Conservation (phyloP, 768 basidiomycete genomes). For the Naganishia randhawae region DNA sequence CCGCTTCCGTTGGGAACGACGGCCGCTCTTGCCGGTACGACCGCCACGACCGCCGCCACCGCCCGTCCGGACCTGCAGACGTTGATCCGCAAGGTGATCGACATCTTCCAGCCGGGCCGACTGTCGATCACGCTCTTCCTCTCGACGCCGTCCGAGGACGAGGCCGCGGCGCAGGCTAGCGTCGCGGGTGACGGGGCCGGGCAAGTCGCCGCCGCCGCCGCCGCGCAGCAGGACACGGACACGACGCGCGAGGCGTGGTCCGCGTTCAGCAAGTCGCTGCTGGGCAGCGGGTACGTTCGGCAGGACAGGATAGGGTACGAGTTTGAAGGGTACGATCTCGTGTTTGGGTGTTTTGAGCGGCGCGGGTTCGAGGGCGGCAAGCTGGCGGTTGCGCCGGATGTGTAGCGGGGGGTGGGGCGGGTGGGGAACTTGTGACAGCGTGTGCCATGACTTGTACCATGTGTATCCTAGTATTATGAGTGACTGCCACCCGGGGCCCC, state of each 20-base stretch:
- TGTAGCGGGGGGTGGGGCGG: not conserved
- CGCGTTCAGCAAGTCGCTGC: conserved; percentile 51
- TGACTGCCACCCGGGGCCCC: no score
- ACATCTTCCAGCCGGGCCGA: conserved; percentile 84
- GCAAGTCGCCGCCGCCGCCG: conserved; percentile 10
- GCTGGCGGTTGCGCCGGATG: conserved; percentile 10
- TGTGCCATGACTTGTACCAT: conserved; percentile 1
- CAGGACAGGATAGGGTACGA: conserved; percentile 99
- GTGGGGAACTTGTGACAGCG: not conserved
- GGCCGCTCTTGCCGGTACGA: not conserved
- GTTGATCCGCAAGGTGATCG: conserved; percentile 80
- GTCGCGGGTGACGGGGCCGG: no score
- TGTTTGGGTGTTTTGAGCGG: conserved; percentile 49
- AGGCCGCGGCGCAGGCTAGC: no score
- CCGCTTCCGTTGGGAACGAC: conserved; percentile 54
- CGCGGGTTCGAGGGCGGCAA: conserved; percentile 39
- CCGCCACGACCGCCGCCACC: conserved; percentile 27
- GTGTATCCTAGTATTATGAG: no score
- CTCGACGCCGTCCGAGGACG: conserved; percentile 48
- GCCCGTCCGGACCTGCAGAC: conserved; percentile 66
- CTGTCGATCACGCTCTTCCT: conserved; percentile 87
- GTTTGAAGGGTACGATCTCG: conserved; percentile 64
- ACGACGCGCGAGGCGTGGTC: conserved; percentile 66
- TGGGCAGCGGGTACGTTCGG: conserved; percentile 61
- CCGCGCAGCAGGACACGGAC: conserved; percentile 66